A percentile compares a stretch with the other conserved stretches of the same genome.
phyloP scores from a whole-genome alignment of 495 filamentous ascomycete species.

The Aspergillus mulundensis region DNA sequence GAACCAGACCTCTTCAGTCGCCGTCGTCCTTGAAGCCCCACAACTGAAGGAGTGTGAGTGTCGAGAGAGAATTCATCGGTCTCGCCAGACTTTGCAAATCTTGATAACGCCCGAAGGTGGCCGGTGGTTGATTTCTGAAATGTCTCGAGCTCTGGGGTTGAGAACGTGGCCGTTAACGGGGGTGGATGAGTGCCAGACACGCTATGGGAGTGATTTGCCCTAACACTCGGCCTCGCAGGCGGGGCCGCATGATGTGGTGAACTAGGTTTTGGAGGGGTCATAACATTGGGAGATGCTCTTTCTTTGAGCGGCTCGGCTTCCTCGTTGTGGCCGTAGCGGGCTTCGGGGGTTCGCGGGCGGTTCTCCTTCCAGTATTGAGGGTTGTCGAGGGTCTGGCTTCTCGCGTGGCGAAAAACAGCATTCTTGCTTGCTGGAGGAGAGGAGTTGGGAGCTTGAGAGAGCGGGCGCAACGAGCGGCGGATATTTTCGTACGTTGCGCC shows the following conservation, averaged over 20 bases:
- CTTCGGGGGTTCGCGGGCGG: slow-evolving; percentile 33
- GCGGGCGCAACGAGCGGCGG: slow-evolving; percentile 72
- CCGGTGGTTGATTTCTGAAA: slow-evolving; percentile 81
- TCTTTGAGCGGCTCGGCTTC: slow-evolving; percentile 31
- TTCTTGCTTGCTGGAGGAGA: slow-evolving; percentile 33
- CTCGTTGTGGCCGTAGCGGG: slow-evolving; percentile 24
- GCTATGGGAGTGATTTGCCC: slow-evolving; percentile 33
- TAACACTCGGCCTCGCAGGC: slow-evolving; percentile 37
- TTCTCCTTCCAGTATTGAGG: slow-evolving; percentile 33
- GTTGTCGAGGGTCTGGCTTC: slow-evolving; percentile 44
- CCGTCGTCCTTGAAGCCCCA: slow-evolving; percentile 77
- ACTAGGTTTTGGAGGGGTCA: slow-evolving; percentile 29
- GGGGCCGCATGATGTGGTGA: slow-evolving; percentile 22
- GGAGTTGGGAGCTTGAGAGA: slow-evolving; percentile 63
- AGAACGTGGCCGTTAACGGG: slow-evolving; percentile 45
- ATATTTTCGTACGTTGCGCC: slow-evolving; percentile 62
- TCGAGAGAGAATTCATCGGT: slow-evolving; percentile 76
- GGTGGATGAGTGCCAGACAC: slow-evolving; percentile 42
- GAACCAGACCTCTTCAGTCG: slow-evolving; percentile 73
- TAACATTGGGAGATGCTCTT: slow-evolving; percentile 22
- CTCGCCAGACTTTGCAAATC: slow-evolving; percentile 69
- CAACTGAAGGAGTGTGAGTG: slow-evolving; percentile 72
- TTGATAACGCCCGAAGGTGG: slow-evolving; percentile 84
- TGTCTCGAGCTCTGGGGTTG: slow-evolving; percentile 67
- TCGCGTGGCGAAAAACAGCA: slow-evolving; percentile 33